These are phyloP conservation scores for Candida tibetensis DNA, from an alignment of 805 yeast species.

Conservation along the genomic window DNA sequence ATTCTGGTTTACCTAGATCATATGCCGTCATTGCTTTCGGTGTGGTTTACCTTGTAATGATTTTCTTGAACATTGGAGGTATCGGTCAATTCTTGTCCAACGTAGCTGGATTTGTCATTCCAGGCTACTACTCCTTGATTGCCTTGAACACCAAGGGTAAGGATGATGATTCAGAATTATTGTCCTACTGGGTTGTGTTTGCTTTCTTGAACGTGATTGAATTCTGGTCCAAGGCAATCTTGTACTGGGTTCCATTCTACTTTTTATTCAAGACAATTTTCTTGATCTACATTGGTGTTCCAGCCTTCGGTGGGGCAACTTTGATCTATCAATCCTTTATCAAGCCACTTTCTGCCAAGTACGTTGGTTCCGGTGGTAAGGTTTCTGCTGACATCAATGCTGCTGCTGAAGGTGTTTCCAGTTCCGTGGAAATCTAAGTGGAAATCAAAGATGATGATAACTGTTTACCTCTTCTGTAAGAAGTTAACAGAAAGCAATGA, in stretches of 20 bases:
- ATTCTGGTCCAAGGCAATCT: slow-evolving; percentile 91
- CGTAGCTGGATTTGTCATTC: slow-evolving; percentile 85
- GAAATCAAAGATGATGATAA: too few relatives aligned
- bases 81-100: slow-evolving; percentile 92
- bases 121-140: slow-evolving; percentile 81
- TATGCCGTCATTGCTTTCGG: slow-evolving; percentile 71
- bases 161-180: slow-evolving; percentile 79
- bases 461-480: slow-evolving; percentile 5
- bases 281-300: slow-evolving; percentile 84
- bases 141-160: slow-evolving; percentile 73
- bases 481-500: background rate
- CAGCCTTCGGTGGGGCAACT: slow-evolving; percentile 83
- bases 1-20: slow-evolving; percentile 72
- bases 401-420: slow-evolving; percentile 45
- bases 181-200: slow-evolving; percentile 98
- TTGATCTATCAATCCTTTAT: slow-evolving; percentile 62
- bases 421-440: slow-evolving; percentile 24
- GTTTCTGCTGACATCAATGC: slow-evolving; percentile 46
- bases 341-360: slow-evolving; percentile 59
- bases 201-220: slow-evolving; percentile 88
- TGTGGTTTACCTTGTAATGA: slow-evolving; percentile 66
- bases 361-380: slow-evolving; percentile 25
- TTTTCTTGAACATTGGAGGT: slow-evolving; percentile 90
- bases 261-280: slow-evolving; percentile 88
- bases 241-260: slow-evolving; percentile 96